These are phyloP conservation scores for Phytophthora pluvialis DNA, from an alignment of 352 stramenopile genomes.

Conservation along the genomic window DNA sequence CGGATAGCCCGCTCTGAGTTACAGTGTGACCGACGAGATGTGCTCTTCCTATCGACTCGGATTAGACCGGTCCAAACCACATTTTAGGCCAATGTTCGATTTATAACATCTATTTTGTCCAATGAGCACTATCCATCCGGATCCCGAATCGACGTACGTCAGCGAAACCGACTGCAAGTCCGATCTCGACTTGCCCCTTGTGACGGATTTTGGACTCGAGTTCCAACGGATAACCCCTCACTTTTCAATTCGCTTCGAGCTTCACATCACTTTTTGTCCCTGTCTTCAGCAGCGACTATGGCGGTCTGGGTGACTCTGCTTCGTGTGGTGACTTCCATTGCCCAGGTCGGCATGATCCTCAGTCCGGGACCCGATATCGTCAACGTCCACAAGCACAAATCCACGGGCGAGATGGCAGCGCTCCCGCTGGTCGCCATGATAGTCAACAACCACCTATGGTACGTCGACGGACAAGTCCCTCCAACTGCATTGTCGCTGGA, in stretches of 20 bases:
- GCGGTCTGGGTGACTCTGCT: conserved; percentile 27
- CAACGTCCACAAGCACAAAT: conserved; percentile 31
- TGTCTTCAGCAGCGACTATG: neutral
- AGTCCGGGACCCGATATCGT: conserved; percentile 28
- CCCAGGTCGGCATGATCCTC: conserved; percentile 29
- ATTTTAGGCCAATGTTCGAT: conserved; percentile 6
- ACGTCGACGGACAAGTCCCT: neutral
- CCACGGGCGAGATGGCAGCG: conserved; percentile 29
- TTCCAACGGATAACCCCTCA: conserved; percentile 1
- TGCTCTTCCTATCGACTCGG: conserved; percentile 24
- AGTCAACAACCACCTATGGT: conserved; percentile 40
- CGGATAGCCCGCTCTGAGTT: conserved; percentile 4
- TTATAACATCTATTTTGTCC: neutral
- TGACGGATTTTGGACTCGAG: neutral
- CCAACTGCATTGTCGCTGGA: neutral
- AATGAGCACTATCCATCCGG: conserved; percentile 16
- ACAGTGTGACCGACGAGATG: conserved; percentile 17
- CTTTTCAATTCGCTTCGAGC: conserved; percentile 20
- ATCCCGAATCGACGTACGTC: conserved; percentile 11
- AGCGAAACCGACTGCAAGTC: conserved; percentile 17
- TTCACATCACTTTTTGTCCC: neutral
- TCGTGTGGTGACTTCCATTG: conserved; percentile 30
- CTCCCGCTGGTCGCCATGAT: conserved; percentile 38
- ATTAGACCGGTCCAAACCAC: conserved; percentile 14
- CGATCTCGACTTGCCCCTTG: neutral